Percentiles rank a stretch among this genome's conserved stretches.
Evolutionary conservation across 257 asterid genomes (phyloP).

Genomic region (Nicotiana benthamiana): DNA sequence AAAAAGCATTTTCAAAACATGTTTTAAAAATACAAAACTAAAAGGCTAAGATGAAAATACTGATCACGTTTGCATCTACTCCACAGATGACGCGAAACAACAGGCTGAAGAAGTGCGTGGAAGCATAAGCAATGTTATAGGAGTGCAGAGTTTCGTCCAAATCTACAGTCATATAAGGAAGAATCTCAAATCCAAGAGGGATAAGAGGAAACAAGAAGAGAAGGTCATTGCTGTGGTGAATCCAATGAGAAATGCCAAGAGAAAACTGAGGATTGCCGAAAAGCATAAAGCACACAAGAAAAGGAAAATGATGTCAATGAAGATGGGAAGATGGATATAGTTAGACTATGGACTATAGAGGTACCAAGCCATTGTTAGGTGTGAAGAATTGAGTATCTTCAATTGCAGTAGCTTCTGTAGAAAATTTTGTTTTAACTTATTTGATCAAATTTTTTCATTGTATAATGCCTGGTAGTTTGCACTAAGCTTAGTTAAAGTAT

Average conservation of each 20-base stretch:
- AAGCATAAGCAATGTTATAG: conserved; percentile 50
- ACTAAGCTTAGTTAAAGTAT: not conserved
- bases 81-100: conserved; percentile 72
- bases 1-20: too few species aligned
- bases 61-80: not conserved
- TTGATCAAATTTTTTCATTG: not conserved
- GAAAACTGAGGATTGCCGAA: conserved; percentile 67
- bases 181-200: conserved; percentile 61
- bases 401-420: not conserved
- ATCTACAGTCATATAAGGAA: conserved; percentile 56
- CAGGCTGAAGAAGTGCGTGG: conserved; percentile 56
- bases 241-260: conserved; percentile 80
- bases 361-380: not conserved
- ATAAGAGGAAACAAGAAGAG: conserved; percentile 78
- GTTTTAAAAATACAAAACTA: too few species aligned
- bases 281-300: conserved; percentile 77
- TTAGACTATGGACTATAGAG: not conserved
- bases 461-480: not conserved
- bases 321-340: conserved; percentile 71
- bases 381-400: not conserved
- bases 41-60: too few species aligned
- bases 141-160: conserved; percentile 46
- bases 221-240: conserved; percentile 81
- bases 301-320: conserved; percentile 66
- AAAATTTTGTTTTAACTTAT: not conserved